Conservation (phyloP, 2,329 filamentous ascomycete genomes). For the Verticillium albo-atrum region DNA sequence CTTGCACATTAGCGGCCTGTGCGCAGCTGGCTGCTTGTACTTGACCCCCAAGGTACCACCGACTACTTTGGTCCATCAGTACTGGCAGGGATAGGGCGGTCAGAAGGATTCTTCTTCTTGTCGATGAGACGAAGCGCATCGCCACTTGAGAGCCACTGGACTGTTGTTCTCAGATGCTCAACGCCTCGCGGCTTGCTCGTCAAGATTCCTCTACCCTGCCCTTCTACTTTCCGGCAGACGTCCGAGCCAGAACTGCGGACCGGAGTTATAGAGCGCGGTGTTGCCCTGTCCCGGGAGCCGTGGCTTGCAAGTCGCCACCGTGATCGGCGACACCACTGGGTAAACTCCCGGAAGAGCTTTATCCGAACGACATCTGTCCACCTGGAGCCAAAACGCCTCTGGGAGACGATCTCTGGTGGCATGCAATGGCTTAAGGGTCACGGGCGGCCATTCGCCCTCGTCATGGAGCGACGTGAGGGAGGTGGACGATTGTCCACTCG, state of each 20-base stretch:
- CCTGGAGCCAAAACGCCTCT: not conserved
- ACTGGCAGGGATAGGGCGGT: not conserved
- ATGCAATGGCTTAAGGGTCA: no score
- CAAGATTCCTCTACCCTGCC: not conserved
- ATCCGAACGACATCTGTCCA: not conserved
- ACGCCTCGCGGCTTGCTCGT: not conserved
- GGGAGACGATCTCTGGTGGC: no score
- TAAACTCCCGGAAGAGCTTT: not conserved
- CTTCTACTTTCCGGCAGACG: not conserved
- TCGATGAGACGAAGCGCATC: not conserved
- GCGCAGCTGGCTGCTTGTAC: not conserved
- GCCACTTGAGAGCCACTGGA: not conserved
- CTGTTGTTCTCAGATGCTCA: not conserved
- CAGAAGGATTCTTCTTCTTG: not conserved
- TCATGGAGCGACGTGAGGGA: no score
- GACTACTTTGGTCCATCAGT: not conserved
- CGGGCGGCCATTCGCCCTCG: no score
- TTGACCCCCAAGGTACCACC: not conserved
- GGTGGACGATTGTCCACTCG: no score
- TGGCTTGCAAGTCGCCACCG: not conserved
- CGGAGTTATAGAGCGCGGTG: not conserved
- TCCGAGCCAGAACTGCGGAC: not conserved
- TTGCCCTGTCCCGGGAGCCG: not conserved
- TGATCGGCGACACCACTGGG: not conserved
- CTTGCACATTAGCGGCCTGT: not conserved